Conservation (phyloP, 495 filamentous ascomycete genomes). For the Tetracladium marchalianum region DNA sequence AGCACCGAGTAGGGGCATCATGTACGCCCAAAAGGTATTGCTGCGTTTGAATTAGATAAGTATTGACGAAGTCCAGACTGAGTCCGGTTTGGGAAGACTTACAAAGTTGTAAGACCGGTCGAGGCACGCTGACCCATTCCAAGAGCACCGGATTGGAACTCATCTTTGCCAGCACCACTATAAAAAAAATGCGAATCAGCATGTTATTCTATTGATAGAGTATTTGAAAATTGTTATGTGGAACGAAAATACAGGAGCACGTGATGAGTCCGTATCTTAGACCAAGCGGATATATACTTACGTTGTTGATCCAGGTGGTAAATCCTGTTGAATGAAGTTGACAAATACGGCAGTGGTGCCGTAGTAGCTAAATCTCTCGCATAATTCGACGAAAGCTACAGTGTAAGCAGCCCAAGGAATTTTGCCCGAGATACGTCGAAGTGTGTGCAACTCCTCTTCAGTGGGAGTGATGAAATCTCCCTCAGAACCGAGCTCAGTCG, state of each 20-base stretch:
- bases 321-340: constrained; percentile 61
- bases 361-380: constrained; percentile 74
- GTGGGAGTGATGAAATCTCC: constrained; percentile 30
- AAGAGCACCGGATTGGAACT: constrained; percentile 51
- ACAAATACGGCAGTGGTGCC: constrained; percentile 59
- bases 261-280: constrained; percentile 57
- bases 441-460: constrained; percentile 45
- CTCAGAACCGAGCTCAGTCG: too few species aligned
- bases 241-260: constrained; percentile 42
- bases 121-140: constrained; percentile 57
- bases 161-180: constrained; percentile 47
- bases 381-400: constrained; percentile 66
- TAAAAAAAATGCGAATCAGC: constrained; percentile 58
- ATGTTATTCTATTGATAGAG: constrained; percentile 24
- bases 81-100: background rate
- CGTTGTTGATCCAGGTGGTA: constrained; percentile 50
- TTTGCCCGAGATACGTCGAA: constrained; percentile 56
- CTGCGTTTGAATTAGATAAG: background rate
- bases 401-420: constrained; percentile 59
- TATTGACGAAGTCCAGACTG: too few species aligned
- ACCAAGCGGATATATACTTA: constrained; percentile 53
- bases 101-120: constrained; percentile 53
- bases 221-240: constrained; percentile 13
- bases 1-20: constrained; percentile 36
- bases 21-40: constrained; percentile 65